These are phyloP conservation scores for Opeltia flavorubescens DNA, from an alignment of 495 filamentous ascomycete genomes.

Conservation along the genomic window DNA sequence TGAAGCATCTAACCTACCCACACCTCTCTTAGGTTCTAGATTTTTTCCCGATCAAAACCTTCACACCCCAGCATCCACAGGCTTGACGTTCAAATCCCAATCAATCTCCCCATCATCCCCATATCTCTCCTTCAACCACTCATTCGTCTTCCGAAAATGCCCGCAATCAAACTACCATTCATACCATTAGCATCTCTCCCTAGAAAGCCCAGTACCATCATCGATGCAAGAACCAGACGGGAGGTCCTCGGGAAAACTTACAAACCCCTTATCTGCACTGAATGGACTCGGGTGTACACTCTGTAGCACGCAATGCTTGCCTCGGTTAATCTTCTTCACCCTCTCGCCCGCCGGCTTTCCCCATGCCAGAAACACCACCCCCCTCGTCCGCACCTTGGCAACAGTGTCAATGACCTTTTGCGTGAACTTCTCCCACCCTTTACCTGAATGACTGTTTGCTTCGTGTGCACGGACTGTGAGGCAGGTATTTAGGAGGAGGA, in stretches of 20 bases:
- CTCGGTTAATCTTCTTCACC: slow-evolving; percentile 50
- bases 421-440: slow-evolving; percentile 87
- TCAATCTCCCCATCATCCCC: slow-evolving; percentile 68
- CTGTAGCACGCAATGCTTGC: slow-evolving; percentile 65
- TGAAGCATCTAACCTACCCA: too few species aligned
- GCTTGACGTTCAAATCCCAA: slow-evolving; percentile 53
- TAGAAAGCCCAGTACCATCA: too few species aligned
- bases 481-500: slow-evolving; percentile 84
- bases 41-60: not conserved
- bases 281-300: slow-evolving; percentile 85
- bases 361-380: slow-evolving; percentile 94
- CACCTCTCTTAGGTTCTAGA: too few species aligned
- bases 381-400: slow-evolving; percentile 52
- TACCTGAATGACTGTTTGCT: slow-evolving; percentile 65
- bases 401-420: slow-evolving; percentile 82
- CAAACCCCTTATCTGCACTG: slow-evolving; percentile 64
- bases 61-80: slow-evolving; percentile 13
- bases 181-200: not conserved
- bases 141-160: slow-evolving; percentile 81
- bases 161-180: slow-evolving; percentile 56
- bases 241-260: slow-evolving; percentile 25
- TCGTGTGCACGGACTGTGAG: slow-evolving; percentile 82
- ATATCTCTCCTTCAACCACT: slow-evolving; percentile 69
- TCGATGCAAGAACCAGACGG: too few species aligned
- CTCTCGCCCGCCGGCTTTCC: slow-evolving; percentile 66